phyloP scores from a whole-genome alignment of 495 filamentous ascomycete genomes.

The Hypoxylon cercidicola region DNA sequence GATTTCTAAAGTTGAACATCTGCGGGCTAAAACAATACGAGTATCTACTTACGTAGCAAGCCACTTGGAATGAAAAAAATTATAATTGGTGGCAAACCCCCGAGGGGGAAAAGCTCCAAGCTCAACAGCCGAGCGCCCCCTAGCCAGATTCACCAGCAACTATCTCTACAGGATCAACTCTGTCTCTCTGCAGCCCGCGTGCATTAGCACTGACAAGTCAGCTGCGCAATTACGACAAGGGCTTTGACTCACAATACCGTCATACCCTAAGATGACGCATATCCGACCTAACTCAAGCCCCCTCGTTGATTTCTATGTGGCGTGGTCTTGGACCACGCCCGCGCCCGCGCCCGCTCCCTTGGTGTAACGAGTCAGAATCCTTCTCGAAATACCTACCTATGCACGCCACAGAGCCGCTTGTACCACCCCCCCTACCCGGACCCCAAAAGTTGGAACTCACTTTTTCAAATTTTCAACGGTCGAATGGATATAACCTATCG shows the following conservation, averaged over 20 bases:
- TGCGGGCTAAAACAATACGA: too few relatives aligned
- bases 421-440: neutral
- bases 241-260: constrained; percentile 26
- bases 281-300: constrained; percentile 5
- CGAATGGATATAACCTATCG: too few relatives aligned
- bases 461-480: too few relatives aligned
- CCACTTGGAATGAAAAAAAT: too few relatives aligned
- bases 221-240: constrained; percentile 11
- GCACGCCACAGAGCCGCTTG: constrained; percentile 14
- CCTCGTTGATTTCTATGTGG: constrained; percentile 8
- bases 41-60: neutral
- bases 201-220: constrained; percentile 21
- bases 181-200: constrained; percentile 13
- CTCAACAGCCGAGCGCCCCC: too few relatives aligned
- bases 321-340: neutral
- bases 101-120: too few relatives aligned
- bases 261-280: constrained; percentile 31
- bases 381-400: constrained; percentile 33
- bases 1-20: too few relatives aligned
- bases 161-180: neutral
- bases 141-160: too few relatives aligned
- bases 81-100: too few relatives aligned
- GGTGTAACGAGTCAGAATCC: constrained; percentile 26
- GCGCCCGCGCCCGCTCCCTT: neutral
- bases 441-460: too few relatives aligned